phyloP scores from a whole-genome alignment of 2,329 filamentous ascomycete species.

The Clonostachys sp. region DNA sequence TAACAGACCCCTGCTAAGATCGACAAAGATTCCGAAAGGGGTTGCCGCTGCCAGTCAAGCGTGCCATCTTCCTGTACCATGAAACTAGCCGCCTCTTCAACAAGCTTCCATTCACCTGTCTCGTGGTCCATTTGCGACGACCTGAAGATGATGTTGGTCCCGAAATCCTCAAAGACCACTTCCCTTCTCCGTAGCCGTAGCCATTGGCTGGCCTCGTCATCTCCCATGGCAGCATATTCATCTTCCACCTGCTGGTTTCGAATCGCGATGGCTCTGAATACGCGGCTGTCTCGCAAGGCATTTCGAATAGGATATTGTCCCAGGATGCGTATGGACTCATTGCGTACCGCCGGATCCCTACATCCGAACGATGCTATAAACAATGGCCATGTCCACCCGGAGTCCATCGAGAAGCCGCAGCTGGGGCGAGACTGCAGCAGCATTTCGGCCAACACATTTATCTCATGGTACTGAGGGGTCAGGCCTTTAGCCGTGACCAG shows the following conservation, averaged over 20 bases:
- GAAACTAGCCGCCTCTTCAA: constrained; percentile 29
- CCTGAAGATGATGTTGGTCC: constrained; percentile 27
- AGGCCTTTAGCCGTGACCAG: constrained; percentile 26
- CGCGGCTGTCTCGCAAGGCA: constrained; percentile 34
- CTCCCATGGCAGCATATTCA: constrained; percentile 19
- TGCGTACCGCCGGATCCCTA: constrained; percentile 27
- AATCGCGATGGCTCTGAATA: constrained; percentile 30
- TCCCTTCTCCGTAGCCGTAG: constrained; percentile 28
- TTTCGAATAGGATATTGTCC: constrained; percentile 34
- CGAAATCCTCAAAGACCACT: constrained; percentile 29
- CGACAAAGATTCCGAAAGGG: constrained; percentile 24
- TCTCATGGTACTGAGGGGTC: constrained; percentile 35
- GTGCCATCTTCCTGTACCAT: constrained; percentile 18
- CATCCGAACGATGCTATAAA: constrained; percentile 34
- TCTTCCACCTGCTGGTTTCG: constrained; percentile 28
- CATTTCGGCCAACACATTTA: constrained; percentile 28
- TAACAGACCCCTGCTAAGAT: constrained; percentile 19
- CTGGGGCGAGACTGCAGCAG: constrained; percentile 25
- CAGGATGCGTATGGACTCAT: constrained; percentile 33
- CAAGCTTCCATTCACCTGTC: constrained; percentile 25
- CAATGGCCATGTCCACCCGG: constrained; percentile 38
- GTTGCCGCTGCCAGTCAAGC: constrained; percentile 25
- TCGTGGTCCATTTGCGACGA: constrained; percentile 20
- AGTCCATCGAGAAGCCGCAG: constrained; percentile 38
- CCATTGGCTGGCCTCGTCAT: constrained; percentile 28